Percentiles rank a stretch among this genome's conserved stretches.
Evolutionary conservation across 2,329 filamentous ascomycete species (phyloP).

Genomic region (Penicillium freii): DNA sequence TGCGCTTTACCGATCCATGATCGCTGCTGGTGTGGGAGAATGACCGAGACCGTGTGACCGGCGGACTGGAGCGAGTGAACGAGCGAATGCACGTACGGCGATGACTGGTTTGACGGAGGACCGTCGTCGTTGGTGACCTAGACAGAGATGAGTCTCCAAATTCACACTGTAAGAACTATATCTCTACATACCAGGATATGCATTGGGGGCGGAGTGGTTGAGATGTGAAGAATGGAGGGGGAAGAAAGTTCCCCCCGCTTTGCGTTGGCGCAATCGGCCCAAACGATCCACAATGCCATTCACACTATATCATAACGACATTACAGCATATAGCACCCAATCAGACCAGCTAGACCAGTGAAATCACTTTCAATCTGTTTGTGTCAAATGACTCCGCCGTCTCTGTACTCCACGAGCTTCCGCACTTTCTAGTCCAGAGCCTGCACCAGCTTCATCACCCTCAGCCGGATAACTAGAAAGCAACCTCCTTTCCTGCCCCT

Average conservation of each 20-base stretch:
- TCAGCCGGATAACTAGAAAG: conserved; percentile 19
- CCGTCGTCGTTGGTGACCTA: conserved; percentile 71
- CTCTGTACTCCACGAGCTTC: conserved; percentile 32
- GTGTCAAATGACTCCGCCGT: conserved; percentile 31
- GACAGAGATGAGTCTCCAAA: conserved; percentile 6
- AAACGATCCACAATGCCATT: neutral
- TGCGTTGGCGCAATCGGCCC: conserved; percentile 4
- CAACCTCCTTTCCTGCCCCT: conserved; percentile 9
- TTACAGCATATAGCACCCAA: neutral
- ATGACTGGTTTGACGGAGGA: conserved; percentile 72
- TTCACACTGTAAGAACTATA: neutral
- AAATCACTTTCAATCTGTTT: conserved; percentile 12
- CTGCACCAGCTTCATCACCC: conserved; percentile 50
- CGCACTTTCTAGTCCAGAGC: conserved; percentile 50
- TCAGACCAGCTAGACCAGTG: neutral
- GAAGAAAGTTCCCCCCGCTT: conserved; percentile 20
- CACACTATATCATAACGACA: neutral
- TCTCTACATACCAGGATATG: conserved; percentile 51
- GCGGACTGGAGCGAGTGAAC: conserved; percentile 67
- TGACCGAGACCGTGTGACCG: conserved; percentile 86
- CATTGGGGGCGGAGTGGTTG: conserved; percentile 36
- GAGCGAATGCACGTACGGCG: conserved; percentile 75
- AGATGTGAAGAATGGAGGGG: conserved; percentile 19
- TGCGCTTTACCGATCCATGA: conserved; percentile 99
- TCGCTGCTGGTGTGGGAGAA: conserved; percentile 84